These are phyloP conservation scores for Candolleomyces eurysporus DNA, from an alignment of 768 basidiomycete genomes.

Conservation along the genomic window DNA sequence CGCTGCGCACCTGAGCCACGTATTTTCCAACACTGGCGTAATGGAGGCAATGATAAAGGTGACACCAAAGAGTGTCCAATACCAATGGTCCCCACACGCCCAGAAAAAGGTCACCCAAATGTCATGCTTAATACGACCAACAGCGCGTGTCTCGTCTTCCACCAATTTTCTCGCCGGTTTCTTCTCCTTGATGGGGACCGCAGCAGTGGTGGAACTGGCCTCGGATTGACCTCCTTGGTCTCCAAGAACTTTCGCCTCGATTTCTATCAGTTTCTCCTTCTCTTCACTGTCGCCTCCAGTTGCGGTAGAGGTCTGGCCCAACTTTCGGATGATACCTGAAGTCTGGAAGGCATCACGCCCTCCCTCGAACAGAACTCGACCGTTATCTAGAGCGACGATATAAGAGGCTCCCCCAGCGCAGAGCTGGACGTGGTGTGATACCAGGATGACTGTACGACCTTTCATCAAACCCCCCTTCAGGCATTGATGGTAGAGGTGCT, in stretches of 20 bases:
- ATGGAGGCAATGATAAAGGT: slow-evolving; percentile 55
- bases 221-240: slow-evolving; percentile 46
- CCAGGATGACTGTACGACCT: slow-evolving; percentile 84
- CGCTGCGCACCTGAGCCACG: slow-evolving; percentile 55
- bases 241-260: slow-evolving; percentile 20
- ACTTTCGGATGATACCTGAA: slow-evolving; percentile 63
- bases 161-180: slow-evolving; percentile 72
- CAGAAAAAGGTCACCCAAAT: slow-evolving; percentile 53
- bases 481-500: slow-evolving; percentile 82
- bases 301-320: slow-evolving; percentile 41
- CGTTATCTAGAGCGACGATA: slow-evolving; percentile 82
- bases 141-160: slow-evolving; percentile 80
- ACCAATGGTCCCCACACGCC: slow-evolving; percentile 45
- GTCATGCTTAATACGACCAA: slow-evolving; percentile 62
- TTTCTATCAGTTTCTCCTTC: slow-evolving; percentile 46
- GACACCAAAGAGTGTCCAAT: slow-evolving; percentile 57
- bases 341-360: slow-evolving; percentile 56
- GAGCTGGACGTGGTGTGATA: slow-evolving; percentile 93
- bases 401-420: slow-evolving; percentile 78
- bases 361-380: slow-evolving; percentile 76
- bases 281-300: slow-evolving; percentile 49
- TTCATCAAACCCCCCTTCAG: slow-evolving; percentile 79
- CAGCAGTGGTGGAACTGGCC: slow-evolving; percentile 38
- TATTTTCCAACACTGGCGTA: slow-evolving; percentile 71
- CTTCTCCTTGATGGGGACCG: slow-evolving; percentile 26